phyloP scores from a whole-genome alignment of 768 basidiomycete species.

The Lentinula sp. region DNA sequence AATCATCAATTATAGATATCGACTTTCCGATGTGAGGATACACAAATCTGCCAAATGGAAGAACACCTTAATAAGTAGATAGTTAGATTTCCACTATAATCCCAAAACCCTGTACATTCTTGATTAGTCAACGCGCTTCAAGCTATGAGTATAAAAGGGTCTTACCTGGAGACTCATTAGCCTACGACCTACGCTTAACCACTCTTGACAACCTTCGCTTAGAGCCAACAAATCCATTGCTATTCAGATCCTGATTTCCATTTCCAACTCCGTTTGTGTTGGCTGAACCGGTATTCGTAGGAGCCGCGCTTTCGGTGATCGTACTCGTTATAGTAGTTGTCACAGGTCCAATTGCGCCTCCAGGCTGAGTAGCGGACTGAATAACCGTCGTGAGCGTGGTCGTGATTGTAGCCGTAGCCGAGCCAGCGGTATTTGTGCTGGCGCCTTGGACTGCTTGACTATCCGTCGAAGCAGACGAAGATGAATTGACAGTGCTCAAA shows the following conservation, averaged over 20 bases:
- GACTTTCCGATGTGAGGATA: too few species aligned
- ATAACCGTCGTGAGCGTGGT: not conserved
- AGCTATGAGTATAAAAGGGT: not conserved
- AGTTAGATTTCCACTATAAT: not conserved
- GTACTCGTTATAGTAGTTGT: not conserved
- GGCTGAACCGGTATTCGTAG: not conserved
- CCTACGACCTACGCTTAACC: not conserved
- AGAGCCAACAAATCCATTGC: not conserved
- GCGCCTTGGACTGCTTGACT: not conserved
- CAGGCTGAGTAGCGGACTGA: not conserved
- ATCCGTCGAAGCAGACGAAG: not conserved
- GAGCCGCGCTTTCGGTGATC: not conserved
- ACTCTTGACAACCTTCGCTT: not conserved
- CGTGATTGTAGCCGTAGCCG: not conserved
- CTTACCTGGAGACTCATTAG: not conserved
- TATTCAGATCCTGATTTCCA: not conserved
- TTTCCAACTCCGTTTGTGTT: not conserved
- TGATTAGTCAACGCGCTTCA: not conserved
- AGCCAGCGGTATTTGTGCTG: not conserved
- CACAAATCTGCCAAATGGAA: too few species aligned
- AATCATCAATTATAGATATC: constrained; percentile 13
- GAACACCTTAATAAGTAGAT: not conserved
- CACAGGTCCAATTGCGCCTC: not conserved
- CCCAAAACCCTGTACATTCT: not conserved
- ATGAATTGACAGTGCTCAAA: not conserved